A percentile compares a stretch with the other conserved stretches of the same genome.
phyloP scores from a whole-genome alignment of 176 grass and related monocot species.

The Juncus effusus region DNA sequence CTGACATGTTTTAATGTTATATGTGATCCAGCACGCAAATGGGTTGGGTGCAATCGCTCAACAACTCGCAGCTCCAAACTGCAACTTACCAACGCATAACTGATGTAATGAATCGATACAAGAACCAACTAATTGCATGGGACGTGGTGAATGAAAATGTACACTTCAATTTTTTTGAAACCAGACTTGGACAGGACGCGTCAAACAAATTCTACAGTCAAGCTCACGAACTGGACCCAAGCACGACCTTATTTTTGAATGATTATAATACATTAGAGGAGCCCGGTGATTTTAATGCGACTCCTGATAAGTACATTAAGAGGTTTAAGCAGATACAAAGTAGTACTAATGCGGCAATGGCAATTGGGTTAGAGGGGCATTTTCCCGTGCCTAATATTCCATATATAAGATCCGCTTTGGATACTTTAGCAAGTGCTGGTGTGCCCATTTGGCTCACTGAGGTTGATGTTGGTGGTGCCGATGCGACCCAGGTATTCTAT shows the following conservation, averaged over 20 bases:
- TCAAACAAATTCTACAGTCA: conserved; percentile 51
- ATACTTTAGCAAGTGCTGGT: conserved; percentile 45
- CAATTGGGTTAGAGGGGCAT: conserved; percentile 73
- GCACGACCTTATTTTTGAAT: conserved; percentile 61
- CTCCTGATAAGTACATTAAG: conserved; percentile 50
- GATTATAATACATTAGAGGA: conserved; percentile 85
- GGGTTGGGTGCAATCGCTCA: conserved; percentile 28
- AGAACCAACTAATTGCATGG: conserved; percentile 72
- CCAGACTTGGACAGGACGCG: conserved; percentile 36
- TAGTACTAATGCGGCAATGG: conserved; percentile 34
- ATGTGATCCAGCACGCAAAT: conserved; percentile 18
- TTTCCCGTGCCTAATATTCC: conserved; percentile 58
- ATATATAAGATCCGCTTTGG: conserved; percentile 59
- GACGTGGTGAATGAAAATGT: conserved; percentile 89
- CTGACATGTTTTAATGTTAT: no score
- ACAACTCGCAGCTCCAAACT: conserved; percentile 27
- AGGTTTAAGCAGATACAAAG: conserved; percentile 54
- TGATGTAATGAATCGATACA: conserved; percentile 60
- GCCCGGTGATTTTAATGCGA: conserved; percentile 26
- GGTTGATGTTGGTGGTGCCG: conserved; percentile 45
- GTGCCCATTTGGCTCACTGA: conserved; percentile 88
- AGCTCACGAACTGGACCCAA: conserved; percentile 47
- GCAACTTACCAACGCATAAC: conserved; percentile 35
- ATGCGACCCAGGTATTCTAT: conserved; percentile 29
- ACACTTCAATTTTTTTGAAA: conserved; percentile 68